phyloP scores from a whole-genome alignment of 352 stramenopile genomes.

The Phytopythium boreale region DNA sequence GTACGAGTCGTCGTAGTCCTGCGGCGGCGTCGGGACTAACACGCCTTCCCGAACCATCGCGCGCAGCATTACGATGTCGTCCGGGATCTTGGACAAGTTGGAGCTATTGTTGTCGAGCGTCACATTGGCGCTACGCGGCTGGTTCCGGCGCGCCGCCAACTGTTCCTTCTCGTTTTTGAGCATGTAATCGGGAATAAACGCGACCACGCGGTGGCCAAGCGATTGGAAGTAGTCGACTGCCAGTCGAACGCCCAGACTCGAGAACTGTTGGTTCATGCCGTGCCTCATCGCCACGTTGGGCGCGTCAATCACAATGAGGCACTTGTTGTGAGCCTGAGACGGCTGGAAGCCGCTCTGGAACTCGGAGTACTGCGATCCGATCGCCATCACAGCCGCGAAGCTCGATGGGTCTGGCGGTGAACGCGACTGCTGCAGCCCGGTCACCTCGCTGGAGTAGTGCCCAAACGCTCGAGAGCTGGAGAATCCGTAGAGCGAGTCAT shows the following conservation, averaged over 20 bases:
- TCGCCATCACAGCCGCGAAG: conserved; percentile 46
- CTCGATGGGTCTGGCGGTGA: background rate
- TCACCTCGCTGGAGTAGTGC: background rate
- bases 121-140: conserved; percentile 9
- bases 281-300: conserved; percentile 84
- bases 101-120: conserved; percentile 1
- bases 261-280: conserved; percentile 73
- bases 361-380: conserved; percentile 27
- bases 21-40: conserved; percentile 73
- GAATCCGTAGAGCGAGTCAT: background rate
- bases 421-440: background rate
- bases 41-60: conserved; percentile 65
- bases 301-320: conserved; percentile 63
- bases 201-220: conserved; percentile 72
- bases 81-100: conserved; percentile 58
- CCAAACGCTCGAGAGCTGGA: background rate
- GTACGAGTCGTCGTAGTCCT: conserved; percentile 90
- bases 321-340: conserved; percentile 21
- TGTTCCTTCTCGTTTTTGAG: conserved; percentile 54
- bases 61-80: conserved; percentile 70
- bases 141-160: conserved; percentile 13
- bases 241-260: conserved; percentile 66
- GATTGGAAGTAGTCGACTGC: conserved; percentile 68
- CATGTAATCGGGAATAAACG: conserved; percentile 84
- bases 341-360: conserved; percentile 18